Evolutionary conservation across 495 filamentous ascomycete genomes (phyloP).

Genomic region (Thermothielavioides terrestris): DNA sequence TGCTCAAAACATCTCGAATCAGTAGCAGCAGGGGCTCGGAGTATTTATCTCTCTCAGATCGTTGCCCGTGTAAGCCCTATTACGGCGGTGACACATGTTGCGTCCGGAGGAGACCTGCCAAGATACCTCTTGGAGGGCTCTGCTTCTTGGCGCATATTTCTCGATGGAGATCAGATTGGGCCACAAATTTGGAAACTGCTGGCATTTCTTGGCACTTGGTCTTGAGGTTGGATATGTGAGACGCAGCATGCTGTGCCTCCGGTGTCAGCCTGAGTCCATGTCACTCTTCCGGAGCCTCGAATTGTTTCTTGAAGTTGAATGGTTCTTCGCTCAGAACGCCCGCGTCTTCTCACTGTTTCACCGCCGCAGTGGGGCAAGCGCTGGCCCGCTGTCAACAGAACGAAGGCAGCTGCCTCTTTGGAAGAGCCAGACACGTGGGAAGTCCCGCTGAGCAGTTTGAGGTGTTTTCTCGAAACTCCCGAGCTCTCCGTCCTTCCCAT

Average conservation of each 20-base stretch:
- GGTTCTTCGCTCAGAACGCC: too few species aligned
- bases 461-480: neutral
- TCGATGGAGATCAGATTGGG: constrained; percentile 19
- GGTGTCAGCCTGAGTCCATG: too few species aligned
- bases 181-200: neutral
- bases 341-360: too few species aligned
- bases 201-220: neutral
- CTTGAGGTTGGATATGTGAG: neutral
- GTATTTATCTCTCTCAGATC: neutral
- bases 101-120: neutral
- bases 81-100: neutral
- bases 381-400: too few species aligned
- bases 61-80: neutral
- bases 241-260: neutral
- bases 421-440: neutral
- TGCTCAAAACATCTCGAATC: too few species aligned
- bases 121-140: neutral
- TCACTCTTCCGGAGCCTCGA: too few species aligned
- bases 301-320: too few species aligned
- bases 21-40: neutral
- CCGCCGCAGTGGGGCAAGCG: too few species aligned
- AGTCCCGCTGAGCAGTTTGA: neutral
- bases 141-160: constrained; percentile 21
- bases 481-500: neutral
- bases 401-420: too few species aligned